phyloP scores from a whole-genome alignment of 306 rosid species.

The Trifolium subterraneum region DNA sequence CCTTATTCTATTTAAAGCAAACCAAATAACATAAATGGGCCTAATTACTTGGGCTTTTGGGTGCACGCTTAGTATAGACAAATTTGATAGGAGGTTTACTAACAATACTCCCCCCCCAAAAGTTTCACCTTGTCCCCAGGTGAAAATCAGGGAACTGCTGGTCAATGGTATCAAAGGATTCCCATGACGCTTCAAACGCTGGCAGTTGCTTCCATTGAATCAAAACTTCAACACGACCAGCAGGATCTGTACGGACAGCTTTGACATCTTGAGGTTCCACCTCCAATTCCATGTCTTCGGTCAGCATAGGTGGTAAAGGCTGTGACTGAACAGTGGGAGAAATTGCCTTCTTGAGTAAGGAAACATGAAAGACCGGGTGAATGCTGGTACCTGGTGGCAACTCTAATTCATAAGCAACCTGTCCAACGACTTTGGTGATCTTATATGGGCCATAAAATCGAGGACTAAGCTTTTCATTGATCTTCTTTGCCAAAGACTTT shows the following conservation, averaged over 20 bases:
- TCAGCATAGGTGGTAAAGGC: too few relatives aligned
- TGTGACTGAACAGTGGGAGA: not conserved
- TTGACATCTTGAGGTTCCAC: not conserved
- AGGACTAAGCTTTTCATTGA: not conserved
- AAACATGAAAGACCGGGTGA: not conserved
- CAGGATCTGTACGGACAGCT: not conserved
- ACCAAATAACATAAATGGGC: not conserved
- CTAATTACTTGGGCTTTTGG: not conserved
- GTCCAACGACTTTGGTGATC: not conserved
- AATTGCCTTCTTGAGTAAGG: not conserved
- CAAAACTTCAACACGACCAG: not conserved
- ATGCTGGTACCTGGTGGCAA: not conserved
- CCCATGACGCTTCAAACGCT: not conserved
- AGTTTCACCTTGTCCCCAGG: not conserved
- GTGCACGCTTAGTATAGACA: not conserved
- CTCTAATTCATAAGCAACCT: not conserved
- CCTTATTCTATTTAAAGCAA: not conserved
- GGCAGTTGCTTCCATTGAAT: not conserved
- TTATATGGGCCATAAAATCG: not conserved
- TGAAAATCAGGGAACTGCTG: not conserved
- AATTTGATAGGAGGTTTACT: not conserved
- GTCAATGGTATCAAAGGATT: not conserved
- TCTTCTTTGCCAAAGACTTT: not conserved
- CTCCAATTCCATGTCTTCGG: too few relatives aligned
- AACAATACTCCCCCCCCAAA: not conserved